Base-by-base conservation (phyloP, 352 stramenopile species). In the Achlya hypogyna region DNA sequence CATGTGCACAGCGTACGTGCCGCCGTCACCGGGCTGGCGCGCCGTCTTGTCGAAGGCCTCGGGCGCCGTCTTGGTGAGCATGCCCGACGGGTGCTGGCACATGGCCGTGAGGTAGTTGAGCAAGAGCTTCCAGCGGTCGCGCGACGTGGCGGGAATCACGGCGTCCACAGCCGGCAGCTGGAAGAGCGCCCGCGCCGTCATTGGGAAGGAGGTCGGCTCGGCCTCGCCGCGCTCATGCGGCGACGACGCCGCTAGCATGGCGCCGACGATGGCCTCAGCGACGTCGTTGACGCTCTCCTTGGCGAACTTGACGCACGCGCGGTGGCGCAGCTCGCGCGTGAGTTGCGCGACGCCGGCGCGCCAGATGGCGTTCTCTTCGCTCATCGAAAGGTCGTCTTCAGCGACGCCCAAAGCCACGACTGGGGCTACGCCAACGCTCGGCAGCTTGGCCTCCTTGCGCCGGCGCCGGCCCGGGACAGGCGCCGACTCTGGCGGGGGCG, bases 101-200 rank as follows among this genome's bases (percentile, higher is more conserved):
- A 95, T 95, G 69, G 91, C 84, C 59, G 82, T 88, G 62, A 95
- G 83, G 76, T 93, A 95, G 68, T 93, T 93, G 28, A 95, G 78
- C 52, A 95, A 63, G 54, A 93, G 70, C 0, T 83, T 81, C 84
- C 84, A 95, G 56, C 83, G 86, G 63, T 93, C 86, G 54, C 88
- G 90, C 22, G 77, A 79, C 56, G 91, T 81, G 51, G 86, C 72
- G 22, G 85, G 86, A 4, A 95, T 65, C 29, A 79, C 84, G 34
- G 74, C 72, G 59, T 93, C 83, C 62, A 95, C 85, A 6, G 76
- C 79, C 12, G 78, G 65, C 74, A 89, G 84, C 16, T 71, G 60
- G 31, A 91, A 93, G 14, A 95, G 73, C 52, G 91, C 82, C 20
- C 86, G 83, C 25, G 85, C 86, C 5, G 84, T 88, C 63, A 93